Base-by-base conservation (phyloP, 345 rosid genomes). In the Brassica rapa region DNA sequence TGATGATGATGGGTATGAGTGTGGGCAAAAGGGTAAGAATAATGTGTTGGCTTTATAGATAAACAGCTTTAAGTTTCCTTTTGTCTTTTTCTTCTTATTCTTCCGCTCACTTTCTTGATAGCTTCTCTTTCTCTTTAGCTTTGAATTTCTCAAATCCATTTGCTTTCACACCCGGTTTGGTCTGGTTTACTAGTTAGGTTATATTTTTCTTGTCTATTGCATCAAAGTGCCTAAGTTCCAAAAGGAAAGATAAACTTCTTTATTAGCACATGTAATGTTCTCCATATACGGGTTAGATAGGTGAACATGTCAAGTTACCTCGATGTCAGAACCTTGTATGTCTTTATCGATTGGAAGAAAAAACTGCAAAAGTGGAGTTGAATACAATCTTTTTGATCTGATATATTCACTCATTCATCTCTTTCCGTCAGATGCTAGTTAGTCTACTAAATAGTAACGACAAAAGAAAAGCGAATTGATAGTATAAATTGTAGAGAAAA, bases 31-130 rank as follows among this genome's bases (percentile, higher is more conserved):
- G 69, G 82, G 78, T 68, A 63, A 69, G 78, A 74, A 62, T 69
- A 69, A 69, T 80, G 78, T 80, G 79, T 74, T 80, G 82, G 71
- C 74, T 74, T 80, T 80, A 80, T 74, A 69, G 82, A 80, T 80
- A 62, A 80, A 71, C 66, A 62, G 78, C 78, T 80, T 49, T 68
- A 64, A 25, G 60, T 80, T 74, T 62, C 56, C 74, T 55, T 49
- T 71, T 77, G 71, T 77, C 76, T 55, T 59, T 56, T 37, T 64
- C 12, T 61, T 35, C 23, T 10, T 25, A 27, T 15, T 77, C 76
- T 71, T 29, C 35, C 66, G 56, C 69, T 72, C 77, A 0, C 21
- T 78, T 78, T 72, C 63, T 72, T 64, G 11, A 66, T 72, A 77
- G 35, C 62, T 57, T 59, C 21, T 14, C 56, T 46, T 0, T 49